These are phyloP conservation scores for Mollisia scopiformis DNA, from an alignment of 2,329 filamentous ascomycete species.

Conservation along the genomic window DNA sequence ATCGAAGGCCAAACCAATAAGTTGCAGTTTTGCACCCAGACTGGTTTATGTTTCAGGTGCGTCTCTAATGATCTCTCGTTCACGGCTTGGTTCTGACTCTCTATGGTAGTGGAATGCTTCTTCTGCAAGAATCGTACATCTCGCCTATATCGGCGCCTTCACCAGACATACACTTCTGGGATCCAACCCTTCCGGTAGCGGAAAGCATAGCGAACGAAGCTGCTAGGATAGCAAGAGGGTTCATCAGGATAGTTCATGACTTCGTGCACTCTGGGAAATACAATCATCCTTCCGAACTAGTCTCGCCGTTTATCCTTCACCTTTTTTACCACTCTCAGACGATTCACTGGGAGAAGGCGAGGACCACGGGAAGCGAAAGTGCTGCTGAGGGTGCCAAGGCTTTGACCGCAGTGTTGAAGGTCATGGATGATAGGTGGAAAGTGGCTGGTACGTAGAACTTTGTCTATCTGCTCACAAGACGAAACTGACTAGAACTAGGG, in stretches of 20 bases:
- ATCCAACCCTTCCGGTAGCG: background rate
- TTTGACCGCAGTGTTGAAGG: background rate
- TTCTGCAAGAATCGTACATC: background rate
- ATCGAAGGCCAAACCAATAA: background rate
- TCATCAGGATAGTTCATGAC: no score
- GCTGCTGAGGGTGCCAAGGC: background rate
- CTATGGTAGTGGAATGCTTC: background rate
- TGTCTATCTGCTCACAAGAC: background rate
- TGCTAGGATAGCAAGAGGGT: background rate
- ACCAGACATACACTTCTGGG: background rate
- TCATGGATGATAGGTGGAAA: background rate
- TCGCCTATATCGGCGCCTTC: background rate
- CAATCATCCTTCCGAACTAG: background rate
- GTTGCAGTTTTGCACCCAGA: conserved; percentile 12
- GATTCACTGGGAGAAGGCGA: background rate
- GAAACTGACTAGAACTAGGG: background rate
- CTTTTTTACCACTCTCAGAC: background rate
- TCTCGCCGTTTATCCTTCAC: background rate
- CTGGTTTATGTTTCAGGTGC: conserved; percentile 12
- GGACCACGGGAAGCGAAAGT: background rate
- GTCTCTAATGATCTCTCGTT: background rate
- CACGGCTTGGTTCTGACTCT: background rate
- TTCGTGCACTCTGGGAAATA: no score
- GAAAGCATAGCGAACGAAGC: background rate
- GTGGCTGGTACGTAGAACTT: background rate